phyloP scores from a whole-genome alignment of 177 flowering plant species.

The Vitis hybrid region DNA sequence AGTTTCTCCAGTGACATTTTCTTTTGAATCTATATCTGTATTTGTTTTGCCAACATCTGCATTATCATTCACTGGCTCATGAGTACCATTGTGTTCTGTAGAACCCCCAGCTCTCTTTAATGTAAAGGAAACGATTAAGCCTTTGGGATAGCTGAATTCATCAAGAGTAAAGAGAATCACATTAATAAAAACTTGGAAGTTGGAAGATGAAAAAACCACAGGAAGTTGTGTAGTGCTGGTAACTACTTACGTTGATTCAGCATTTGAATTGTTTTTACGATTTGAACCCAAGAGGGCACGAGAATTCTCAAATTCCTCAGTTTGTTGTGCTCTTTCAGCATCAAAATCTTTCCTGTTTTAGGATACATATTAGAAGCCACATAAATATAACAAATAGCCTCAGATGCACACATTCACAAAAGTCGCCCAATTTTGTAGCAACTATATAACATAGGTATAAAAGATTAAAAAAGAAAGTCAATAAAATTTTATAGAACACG shows the following conservation, averaged over 20 bases:
- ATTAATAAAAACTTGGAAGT: not conserved
- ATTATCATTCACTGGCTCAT: conserved; percentile 16
- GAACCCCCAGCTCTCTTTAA: conserved; percentile 48
- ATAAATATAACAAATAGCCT: not conserved
- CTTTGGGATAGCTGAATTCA: conserved; percentile 79
- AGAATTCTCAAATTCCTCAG: conserved; percentile 41
- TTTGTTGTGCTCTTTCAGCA: conserved; percentile 48
- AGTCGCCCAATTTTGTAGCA: no score
- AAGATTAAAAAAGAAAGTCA: no score
- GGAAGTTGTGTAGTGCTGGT: not conserved
- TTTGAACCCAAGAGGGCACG: conserved; percentile 24
- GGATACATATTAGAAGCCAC: not conserved
- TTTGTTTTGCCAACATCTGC: conserved; percentile 17
- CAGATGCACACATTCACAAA: not conserved
- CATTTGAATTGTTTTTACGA: conserved; percentile 31
- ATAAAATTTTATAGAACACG: no score
- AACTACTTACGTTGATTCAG: conserved; percentile 42
- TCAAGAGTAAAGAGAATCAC: conserved; percentile 9
- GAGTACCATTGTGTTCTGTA: conserved; percentile 26
- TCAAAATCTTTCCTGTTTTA: conserved; percentile 78
- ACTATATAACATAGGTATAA: no score
- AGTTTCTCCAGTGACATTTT: conserved; percentile 21
- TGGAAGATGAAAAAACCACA: not conserved
- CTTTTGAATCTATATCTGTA: conserved; percentile 21
- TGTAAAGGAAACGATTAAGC: conserved; percentile 75